Conservation (phyloP, 148 eudicot species). For the Fagopyrum esculentum region DNA sequence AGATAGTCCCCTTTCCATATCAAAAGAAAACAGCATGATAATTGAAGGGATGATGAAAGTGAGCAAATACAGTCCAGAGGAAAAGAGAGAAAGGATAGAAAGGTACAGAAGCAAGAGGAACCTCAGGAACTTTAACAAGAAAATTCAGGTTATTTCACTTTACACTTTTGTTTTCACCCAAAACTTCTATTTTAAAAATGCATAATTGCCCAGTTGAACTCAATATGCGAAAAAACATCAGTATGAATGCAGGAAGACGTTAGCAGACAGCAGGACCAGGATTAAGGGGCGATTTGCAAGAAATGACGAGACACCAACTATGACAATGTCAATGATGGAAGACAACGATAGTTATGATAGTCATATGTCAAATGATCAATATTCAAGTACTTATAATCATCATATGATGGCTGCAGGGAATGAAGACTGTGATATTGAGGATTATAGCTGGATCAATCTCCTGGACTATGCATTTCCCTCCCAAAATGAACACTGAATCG, state of each 20-base stretch:
- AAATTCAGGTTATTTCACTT: constrained; percentile 62
- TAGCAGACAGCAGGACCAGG: constrained; percentile 81
- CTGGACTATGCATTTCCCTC: constrained; percentile 37
- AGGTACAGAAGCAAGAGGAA: constrained; percentile 79
- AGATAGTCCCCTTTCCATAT: constrained; percentile 41
- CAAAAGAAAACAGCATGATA: constrained; percentile 50
- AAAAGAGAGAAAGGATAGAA: constrained; percentile 78
- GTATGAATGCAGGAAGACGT: constrained; percentile 89
- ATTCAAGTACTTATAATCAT: not conserved
- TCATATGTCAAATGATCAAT: not conserved
- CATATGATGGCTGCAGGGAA: constrained; percentile 19
- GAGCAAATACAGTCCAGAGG: constrained; percentile 73
- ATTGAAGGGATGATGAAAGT: constrained; percentile 75
- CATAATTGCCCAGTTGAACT: not conserved
- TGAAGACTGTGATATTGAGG: constrained; percentile 37
- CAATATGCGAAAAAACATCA: constrained; percentile 17
- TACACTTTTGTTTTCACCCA: not conserved
- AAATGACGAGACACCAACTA: constrained; percentile 41
- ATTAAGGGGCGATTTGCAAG: constrained; percentile 79
- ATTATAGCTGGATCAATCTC: constrained; percentile 47
- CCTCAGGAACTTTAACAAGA: constrained; percentile 89
- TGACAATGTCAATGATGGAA: constrained; percentile 13
- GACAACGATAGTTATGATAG: constrained; percentile 21
- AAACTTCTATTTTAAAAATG: not conserved
- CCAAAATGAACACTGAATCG: not conserved